Percentiles rank a stretch among this genome's conserved stretches.
phyloP scores from a whole-genome alignment of 108 stramenopile genomes.

The Schizochytrium sp. region DNA sequence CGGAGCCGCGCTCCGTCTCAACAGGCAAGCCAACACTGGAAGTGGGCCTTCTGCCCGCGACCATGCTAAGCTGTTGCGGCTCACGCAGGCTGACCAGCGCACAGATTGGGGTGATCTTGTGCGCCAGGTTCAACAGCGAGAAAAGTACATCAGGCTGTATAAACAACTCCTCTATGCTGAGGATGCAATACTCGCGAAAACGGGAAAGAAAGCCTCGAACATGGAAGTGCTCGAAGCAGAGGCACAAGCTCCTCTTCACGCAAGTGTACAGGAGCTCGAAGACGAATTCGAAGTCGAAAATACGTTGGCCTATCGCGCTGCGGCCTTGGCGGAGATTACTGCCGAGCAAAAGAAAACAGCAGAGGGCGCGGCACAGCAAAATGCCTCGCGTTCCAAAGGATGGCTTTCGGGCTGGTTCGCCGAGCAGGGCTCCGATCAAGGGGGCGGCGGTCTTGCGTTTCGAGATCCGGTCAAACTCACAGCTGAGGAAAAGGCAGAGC shows the following conservation, averaged over 20 bases:
- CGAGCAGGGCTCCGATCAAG: background rate
- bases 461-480: background rate
- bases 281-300: background rate
- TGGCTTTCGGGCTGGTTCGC: conserved; percentile 11
- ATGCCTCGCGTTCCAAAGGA: background rate
- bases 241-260: background rate
- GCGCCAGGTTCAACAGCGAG: background rate
- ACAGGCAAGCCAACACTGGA: background rate
- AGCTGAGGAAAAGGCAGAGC: background rate
- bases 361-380: background rate
- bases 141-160: background rate
- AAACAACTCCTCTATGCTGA: background rate
- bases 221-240: background rate
- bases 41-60: no score
- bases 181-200: background rate
- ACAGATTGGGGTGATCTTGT: background rate
- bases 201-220: background rate
- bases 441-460: background rate
- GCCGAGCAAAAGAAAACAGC: background rate
- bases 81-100: background rate
- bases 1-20: background rate
- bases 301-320: background rate
- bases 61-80: background rate
- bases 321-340: background rate
- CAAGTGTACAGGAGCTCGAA: background rate